These are phyloP conservation scores for Artemisia annua DNA, from an alignment of 129 eudicot genomes.

Conservation along the genomic window DNA sequence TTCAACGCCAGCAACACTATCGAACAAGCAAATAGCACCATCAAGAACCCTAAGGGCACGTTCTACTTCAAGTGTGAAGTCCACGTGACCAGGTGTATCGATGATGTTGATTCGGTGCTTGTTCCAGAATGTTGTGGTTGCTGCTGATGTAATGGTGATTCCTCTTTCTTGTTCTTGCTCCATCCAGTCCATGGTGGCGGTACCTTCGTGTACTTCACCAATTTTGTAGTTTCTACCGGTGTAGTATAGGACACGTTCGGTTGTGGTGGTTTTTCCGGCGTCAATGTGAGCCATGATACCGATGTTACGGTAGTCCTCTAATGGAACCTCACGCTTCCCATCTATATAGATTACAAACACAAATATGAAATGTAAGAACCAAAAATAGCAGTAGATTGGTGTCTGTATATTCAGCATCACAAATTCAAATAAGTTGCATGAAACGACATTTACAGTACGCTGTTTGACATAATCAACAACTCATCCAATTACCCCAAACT, in stretches of 20 bases:
- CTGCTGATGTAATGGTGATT: conserved; percentile 97
- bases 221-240: conserved; percentile 94
- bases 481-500: too few species aligned
- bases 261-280: conserved; percentile 97
- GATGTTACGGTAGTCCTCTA: conserved; percentile 83
- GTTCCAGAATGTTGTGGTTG: conserved; percentile 96
- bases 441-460: background rate
- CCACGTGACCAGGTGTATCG: conserved; percentile 98
- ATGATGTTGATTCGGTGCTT: conserved; percentile 95
- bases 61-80: conserved; percentile 99
- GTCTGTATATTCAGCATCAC: too few species aligned
- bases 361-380: background rate
- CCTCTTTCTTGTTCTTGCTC: conserved; percentile 99
- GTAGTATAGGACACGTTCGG: conserved; percentile 86
- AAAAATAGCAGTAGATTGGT: background rate
- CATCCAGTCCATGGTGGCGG: conserved; percentile 99
- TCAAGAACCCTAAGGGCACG: conserved; percentile 97
- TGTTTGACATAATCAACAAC: background rate
- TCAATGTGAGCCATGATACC: conserved; percentile 99
- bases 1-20: conserved; percentile 98
- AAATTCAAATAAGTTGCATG: background rate
- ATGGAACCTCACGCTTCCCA: conserved; percentile 64
- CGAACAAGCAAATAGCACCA: conserved; percentile 94
- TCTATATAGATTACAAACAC: conserved; percentile 41
- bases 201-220: conserved; percentile 97